Evolutionary conservation across 441 rosid genomes (phyloP).

Genomic region (Brassica hybrid): DNA sequence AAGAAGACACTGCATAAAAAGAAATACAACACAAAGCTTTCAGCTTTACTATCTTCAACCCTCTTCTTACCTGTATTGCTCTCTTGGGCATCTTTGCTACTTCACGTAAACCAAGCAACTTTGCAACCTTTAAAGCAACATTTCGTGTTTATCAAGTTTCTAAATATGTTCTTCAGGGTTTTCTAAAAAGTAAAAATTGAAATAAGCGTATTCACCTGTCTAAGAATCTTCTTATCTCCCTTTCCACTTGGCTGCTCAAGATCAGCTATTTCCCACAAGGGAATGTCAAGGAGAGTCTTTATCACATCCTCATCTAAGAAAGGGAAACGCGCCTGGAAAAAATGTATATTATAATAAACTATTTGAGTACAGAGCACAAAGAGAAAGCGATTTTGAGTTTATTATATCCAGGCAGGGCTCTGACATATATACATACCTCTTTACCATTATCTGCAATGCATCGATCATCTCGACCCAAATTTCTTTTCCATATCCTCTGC

Average conservation of each 20-base stretch:
- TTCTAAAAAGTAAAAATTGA: background rate
- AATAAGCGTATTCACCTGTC: slow-evolving; percentile 59
- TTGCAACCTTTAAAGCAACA: slow-evolving; percentile 56
- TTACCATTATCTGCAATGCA: slow-evolving; percentile 86
- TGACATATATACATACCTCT: slow-evolving; percentile 57
- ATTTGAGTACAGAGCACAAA: slow-evolving; percentile 8
- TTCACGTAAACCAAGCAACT: slow-evolving; percentile 74
- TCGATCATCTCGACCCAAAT: slow-evolving; percentile 95
- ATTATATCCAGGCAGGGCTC: background rate
- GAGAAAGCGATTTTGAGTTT: background rate
- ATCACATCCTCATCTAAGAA: slow-evolving; percentile 94
- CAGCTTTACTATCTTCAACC: slow-evolving; percentile 6
- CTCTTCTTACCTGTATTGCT: slow-evolving; percentile 78
- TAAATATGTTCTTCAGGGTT: background rate
- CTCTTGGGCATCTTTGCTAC: slow-evolving; percentile 82
- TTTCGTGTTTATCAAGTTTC: background rate
- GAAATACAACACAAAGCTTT: slow-evolving; percentile 8
- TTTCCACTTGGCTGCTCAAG: slow-evolving; percentile 87
- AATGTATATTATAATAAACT: background rate
- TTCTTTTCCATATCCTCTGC: slow-evolving; percentile 98
- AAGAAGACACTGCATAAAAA: background rate
- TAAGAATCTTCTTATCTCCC: slow-evolving; percentile 91
- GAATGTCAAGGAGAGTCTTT: slow-evolving; percentile 73
- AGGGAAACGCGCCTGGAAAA: slow-evolving; percentile 80
- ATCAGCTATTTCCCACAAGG: slow-evolving; percentile 85